Percentiles rank a stretch among this genome's conserved stretches.
Evolutionary conservation across 371 early-diverging fungal genomes (phyloP).

Genomic region (Nosema muscidifuracis): DNA sequence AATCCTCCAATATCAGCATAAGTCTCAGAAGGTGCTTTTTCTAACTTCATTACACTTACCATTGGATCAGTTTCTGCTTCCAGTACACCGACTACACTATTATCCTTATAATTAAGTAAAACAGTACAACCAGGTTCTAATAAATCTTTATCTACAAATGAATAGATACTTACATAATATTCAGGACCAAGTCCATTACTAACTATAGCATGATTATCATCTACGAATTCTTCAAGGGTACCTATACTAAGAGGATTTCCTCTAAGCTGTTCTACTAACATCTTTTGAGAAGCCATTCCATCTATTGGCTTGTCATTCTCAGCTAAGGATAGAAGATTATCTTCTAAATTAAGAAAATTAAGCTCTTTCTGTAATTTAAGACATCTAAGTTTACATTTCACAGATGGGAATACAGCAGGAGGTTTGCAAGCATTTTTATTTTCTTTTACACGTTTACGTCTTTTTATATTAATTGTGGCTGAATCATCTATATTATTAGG

Average conservation of each 20-base stretch:
- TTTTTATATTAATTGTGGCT: constrained; percentile 44
- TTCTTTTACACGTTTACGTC: constrained; percentile 48
- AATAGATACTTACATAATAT: constrained; percentile 69
- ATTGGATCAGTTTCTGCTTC: constrained; percentile 92
- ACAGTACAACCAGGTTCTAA: constrained; percentile 65
- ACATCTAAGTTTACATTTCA: constrained; percentile 59
- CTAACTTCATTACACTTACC: constrained; percentile 98
- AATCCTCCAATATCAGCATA: constrained; percentile 98
- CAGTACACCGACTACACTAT: constrained; percentile 83
- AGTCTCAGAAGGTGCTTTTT: constrained; percentile 96
- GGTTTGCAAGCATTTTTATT: constrained; percentile 37
- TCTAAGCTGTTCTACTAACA: constrained; percentile 86
- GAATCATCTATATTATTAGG: constrained; percentile 34
- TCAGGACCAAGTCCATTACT: constrained; percentile 87
- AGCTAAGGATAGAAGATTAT: constrained; percentile 53
- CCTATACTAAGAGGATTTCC: constrained; percentile 98
- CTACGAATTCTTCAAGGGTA: constrained; percentile 96
- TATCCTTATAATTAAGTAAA: constrained; percentile 60
- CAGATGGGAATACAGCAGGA: constrained; percentile 36
- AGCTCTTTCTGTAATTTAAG: constrained; percentile 55
- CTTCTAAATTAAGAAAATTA: constrained; percentile 58
- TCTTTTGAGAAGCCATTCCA: constrained; percentile 64
- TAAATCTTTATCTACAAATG: constrained; percentile 64
- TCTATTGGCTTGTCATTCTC: constrained; percentile 39
- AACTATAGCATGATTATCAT: constrained; percentile 98